Conservation (phyloP, 2,329 filamentous ascomycete species). For the Pseudocercospora eumusae region DNA sequence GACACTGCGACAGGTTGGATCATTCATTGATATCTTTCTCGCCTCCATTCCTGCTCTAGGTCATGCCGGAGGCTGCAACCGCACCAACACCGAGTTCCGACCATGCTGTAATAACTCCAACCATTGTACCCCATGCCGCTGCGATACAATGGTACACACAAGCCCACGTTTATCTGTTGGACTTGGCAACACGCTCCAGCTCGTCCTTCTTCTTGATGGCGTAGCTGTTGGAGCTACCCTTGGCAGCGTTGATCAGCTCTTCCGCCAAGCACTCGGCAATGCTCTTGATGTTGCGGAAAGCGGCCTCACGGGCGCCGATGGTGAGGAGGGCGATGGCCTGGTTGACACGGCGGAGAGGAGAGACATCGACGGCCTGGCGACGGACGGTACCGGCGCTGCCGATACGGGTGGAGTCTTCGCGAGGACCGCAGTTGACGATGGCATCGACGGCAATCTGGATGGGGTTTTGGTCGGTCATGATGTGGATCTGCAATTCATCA, state of each 20-base stretch:
- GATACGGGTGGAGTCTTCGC: constrained; percentile 99
- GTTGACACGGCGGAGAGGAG: constrained; percentile 98
- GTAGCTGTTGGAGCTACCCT: constrained; percentile 99
- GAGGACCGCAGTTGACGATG: constrained; percentile 99
- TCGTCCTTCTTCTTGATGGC: constrained; percentile 99
- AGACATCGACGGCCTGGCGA: constrained; percentile 99
- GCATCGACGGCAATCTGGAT: constrained; percentile 99
- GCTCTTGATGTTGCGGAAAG: constrained; percentile 99
- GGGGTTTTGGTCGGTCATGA: constrained; percentile 99
- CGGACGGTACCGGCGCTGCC: constrained; percentile 99
- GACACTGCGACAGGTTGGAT: constrained; percentile 13
- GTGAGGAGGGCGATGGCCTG: constrained; percentile 99
- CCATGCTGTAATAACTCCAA: constrained; percentile 26
- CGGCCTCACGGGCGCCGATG: constrained; percentile 96
- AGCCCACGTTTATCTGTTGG: constrained; percentile 83
- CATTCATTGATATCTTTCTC: constrained; percentile 9
- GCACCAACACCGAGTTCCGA: constrained; percentile 27
- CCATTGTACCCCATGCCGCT: constrained; percentile 8
- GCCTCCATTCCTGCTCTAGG: constrained; percentile 19
- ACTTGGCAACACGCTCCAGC: constrained; percentile 99
- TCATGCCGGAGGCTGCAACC: constrained; percentile 8
- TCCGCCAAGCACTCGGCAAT: constrained; percentile 99
- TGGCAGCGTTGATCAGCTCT: constrained; percentile 99
- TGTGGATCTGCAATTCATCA: constrained; percentile 73
- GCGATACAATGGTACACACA: constrained; percentile 2